A percentile compares a stretch with the other conserved stretches of the same genome.
Evolutionary conservation across 2,329 filamentous ascomycete genomes (phyloP).

Genomic region (Apiospora kogelbergensis): DNA sequence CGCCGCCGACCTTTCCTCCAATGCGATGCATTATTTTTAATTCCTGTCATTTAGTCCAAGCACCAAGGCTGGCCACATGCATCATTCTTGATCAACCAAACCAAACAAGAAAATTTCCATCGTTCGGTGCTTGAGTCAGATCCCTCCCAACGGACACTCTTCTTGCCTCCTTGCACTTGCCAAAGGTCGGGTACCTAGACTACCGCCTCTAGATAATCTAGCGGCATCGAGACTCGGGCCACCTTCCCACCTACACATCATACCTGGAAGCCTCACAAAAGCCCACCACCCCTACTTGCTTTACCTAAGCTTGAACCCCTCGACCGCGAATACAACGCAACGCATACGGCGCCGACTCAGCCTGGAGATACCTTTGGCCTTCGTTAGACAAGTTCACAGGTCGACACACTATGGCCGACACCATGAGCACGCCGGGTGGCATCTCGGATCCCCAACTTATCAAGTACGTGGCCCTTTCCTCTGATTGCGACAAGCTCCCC

Average conservation of each 20-base stretch:
- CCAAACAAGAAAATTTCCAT: background rate
- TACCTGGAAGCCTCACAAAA: background rate
- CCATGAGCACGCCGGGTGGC: conserved; percentile 49
- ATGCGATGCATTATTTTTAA: background rate
- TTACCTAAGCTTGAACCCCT: background rate
- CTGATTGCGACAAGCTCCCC: conserved; percentile 18
- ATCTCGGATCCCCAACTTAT: conserved; percentile 68
- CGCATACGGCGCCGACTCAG: conserved; percentile 1
- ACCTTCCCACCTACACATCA: background rate
- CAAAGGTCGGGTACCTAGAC: background rate
- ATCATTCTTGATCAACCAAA: background rate
- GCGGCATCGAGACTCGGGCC: background rate
- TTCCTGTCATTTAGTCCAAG: background rate
- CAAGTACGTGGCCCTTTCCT: conserved; percentile 47
- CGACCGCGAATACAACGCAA: background rate
- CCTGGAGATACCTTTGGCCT: background rate
- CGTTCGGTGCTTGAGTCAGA: conserved; percentile 1
- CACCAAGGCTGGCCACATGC: conserved; percentile 1
- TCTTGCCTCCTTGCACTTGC: background rate
- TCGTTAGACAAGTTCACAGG: background rate
- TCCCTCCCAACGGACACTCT: background rate
- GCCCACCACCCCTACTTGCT: background rate
- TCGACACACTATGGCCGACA: conserved; percentile 27
- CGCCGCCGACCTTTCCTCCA: background rate
- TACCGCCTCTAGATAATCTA: background rate